Evolutionary conservation across 2,329 filamentous ascomycete genomes (phyloP).

Genomic region (Calonectria multiphialidica): DNA sequence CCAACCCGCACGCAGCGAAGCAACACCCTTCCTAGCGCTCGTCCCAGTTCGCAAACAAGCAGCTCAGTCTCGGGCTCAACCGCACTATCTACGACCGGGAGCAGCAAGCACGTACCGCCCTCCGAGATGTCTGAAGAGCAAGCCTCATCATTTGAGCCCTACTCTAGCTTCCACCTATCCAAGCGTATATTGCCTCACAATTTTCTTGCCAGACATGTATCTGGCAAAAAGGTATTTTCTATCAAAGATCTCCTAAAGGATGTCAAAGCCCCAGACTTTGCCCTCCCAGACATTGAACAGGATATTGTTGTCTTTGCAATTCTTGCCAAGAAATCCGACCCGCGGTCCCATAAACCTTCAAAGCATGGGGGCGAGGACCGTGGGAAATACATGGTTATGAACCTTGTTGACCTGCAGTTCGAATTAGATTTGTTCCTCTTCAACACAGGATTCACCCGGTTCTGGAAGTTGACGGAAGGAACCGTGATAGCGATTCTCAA

Average conservation of each 20-base stretch:
- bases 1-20: constrained; percentile 55
- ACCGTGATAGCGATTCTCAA: constrained; percentile 94
- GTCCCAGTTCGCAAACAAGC: constrained; percentile 36
- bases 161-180: constrained; percentile 86
- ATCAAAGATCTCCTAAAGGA: constrained; percentile 85
- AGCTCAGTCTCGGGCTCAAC: constrained; percentile 24
- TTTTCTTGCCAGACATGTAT: constrained; percentile 81
- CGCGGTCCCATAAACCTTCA: constrained; percentile 69
- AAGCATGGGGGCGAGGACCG: constrained; percentile 65
- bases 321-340: constrained; percentile 88
- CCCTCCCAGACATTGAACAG: constrained; percentile 83
- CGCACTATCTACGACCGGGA: constrained; percentile 4
- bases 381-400: constrained; percentile 94
- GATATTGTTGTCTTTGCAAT: constrained; percentile 93
- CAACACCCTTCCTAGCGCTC: constrained; percentile 54
- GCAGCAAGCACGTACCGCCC: constrained; percentile 32
- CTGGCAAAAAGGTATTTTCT: constrained; percentile 80
- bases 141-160: constrained; percentile 78
- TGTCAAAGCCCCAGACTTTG: constrained; percentile 86
- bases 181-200: constrained; percentile 86
- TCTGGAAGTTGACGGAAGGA: constrained; percentile 94
- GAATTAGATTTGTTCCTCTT: constrained; percentile 95
- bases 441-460: constrained; percentile 88
- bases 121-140: constrained; percentile 40
- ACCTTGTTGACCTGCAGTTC: constrained; percentile 88